Conservation (phyloP, 2,329 filamentous ascomycete species). For the Cercospora zeina region DNA sequence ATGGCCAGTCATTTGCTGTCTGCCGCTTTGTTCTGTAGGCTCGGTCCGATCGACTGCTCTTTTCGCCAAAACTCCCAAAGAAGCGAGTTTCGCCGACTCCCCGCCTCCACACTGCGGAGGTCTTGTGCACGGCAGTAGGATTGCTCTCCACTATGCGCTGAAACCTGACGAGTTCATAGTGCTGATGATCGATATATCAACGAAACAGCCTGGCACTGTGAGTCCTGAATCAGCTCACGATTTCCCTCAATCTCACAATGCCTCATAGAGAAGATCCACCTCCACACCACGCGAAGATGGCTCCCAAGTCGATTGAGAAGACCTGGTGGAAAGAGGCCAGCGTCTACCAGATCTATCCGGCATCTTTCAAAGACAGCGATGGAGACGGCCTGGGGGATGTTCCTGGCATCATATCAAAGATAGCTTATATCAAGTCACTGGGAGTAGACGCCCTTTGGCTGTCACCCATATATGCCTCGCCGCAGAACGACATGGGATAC, state of each 20-base stretch:
- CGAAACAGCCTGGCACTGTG: not conserved
- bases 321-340: slow-evolving; percentile 45
- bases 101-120: slow-evolving; percentile 1
- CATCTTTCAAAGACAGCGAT: slow-evolving; percentile 57
- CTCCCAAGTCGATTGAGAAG: slow-evolving; percentile 13
- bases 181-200: not conserved
- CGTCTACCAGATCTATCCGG: slow-evolving; percentile 57
- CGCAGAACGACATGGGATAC: slow-evolving; percentile 57
- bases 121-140: not conserved
- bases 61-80: not conserved
- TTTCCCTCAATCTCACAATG: slow-evolving; percentile 9
- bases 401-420: slow-evolving; percentile 60
- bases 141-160: not conserved
- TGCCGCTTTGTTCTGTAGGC: not conserved
- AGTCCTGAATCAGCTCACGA: not conserved
- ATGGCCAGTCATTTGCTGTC: not conserved
- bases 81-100: slow-evolving; percentile 5
- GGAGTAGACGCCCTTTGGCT: slow-evolving; percentile 52
- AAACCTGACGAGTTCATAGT: not conserved
- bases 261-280: slow-evolving; percentile 16
- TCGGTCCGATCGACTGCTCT: not conserved
- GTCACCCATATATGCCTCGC: slow-evolving; percentile 54
- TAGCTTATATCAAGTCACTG: slow-evolving; percentile 63
- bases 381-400: slow-evolving; percentile 64
- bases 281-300: slow-evolving; percentile 8